Base-by-base conservation (phyloP, 2,329 filamentous ascomycete genomes). In the Domatiomyces catenatus region DNA sequence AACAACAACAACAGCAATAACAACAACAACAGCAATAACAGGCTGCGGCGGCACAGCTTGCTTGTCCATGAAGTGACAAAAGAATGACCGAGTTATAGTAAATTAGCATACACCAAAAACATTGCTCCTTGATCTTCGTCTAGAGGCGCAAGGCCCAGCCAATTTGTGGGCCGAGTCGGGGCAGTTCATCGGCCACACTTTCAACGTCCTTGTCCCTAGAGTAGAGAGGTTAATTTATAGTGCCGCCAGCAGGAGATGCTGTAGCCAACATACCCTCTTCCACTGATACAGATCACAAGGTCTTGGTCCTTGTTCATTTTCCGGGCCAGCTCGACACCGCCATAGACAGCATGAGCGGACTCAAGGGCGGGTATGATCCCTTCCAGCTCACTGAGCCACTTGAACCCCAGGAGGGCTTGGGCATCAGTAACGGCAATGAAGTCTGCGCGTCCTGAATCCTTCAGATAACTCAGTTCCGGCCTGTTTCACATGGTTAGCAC, bases 181-280 rank as follows among this genome's bases (percentile, higher is more conserved):
- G 90, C 63, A 98, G 70, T 70, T 94, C 87, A 63, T 98, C 92
- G 0, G 92, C 92, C 48, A 98, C 90, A 62, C 86, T 94, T 77
- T 98, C 89, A 52, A 98, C 92, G 64, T 98, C 92, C 79, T 98
- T 98, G 69, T 98, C 92, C 56, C 92, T 92, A n/a, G 60, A 92
- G 76, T 7, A 92, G 92, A 63, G 85, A 98, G 67, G 22, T 24
- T 24, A 24, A 24, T 24, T 24, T 24, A 24, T 24, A 3, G 3
- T 3, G 6, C 22, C 6, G 22, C 22, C 6, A 6, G 22, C 22
- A 24, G 3, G 22, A 6, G 22, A 24, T 24, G 22, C 3, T 24
- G 22, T 6, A 24, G 22, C 3, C 6, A 24, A 24, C 22, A 24
- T 24, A 24, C 22, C 22, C 22, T 24, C 22, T 24, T 24, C 22